Evolutionary conservation across 2,329 filamentous ascomycete genomes (phyloP).

Genomic region (Periglandula ipomoeae): DNA sequence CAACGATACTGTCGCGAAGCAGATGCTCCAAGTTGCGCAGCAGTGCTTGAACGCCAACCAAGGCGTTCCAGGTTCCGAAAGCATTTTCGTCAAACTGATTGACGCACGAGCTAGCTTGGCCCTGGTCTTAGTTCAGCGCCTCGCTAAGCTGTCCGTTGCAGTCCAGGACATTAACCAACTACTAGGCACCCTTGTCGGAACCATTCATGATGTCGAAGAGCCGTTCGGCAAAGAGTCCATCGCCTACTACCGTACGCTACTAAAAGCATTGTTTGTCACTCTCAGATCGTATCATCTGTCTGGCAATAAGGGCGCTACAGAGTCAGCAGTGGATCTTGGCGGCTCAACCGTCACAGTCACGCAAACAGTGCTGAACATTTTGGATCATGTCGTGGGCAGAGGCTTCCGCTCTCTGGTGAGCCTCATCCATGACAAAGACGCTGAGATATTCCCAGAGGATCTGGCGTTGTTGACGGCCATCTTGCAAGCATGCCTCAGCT

Average conservation of each 20-base stretch:
- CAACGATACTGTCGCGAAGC: constrained; percentile 48
- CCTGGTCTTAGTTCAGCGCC: constrained; percentile 70
- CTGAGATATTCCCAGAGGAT: constrained; percentile 59
- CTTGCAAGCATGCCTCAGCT: constrained; percentile 70
- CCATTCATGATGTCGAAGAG: constrained; percentile 44
- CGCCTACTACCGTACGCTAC: constrained; percentile 70
- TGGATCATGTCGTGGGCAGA: constrained; percentile 68
- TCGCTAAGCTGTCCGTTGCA: constrained; percentile 50
- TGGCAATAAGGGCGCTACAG: constrained; percentile 19
- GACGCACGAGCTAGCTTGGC: constrained; percentile 71
- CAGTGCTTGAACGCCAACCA: constrained; percentile 75
- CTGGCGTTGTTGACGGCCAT: constrained; percentile 82
- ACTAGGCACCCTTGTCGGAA: constrained; percentile 39
- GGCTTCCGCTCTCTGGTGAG: constrained; percentile 76
- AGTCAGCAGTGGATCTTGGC: constrained; percentile 24
- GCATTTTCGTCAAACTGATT: constrained; percentile 71
- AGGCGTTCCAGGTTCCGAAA: constrained; percentile 60
- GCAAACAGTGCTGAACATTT: constrained; percentile 65
- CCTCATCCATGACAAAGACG: constrained; percentile 68
- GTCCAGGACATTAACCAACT: constrained; percentile 43
- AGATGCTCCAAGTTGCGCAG: constrained; percentile 65
- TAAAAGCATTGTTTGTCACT: constrained; percentile 78
- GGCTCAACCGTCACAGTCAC: constrained; percentile 35
- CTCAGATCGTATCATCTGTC: constrained; percentile 53
- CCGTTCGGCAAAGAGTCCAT: constrained; percentile 44